These are phyloP conservation scores for Allomyces macrogynus DNA, from an alignment of 192 early-diverging fungal genomes.

Conservation along the genomic window DNA sequence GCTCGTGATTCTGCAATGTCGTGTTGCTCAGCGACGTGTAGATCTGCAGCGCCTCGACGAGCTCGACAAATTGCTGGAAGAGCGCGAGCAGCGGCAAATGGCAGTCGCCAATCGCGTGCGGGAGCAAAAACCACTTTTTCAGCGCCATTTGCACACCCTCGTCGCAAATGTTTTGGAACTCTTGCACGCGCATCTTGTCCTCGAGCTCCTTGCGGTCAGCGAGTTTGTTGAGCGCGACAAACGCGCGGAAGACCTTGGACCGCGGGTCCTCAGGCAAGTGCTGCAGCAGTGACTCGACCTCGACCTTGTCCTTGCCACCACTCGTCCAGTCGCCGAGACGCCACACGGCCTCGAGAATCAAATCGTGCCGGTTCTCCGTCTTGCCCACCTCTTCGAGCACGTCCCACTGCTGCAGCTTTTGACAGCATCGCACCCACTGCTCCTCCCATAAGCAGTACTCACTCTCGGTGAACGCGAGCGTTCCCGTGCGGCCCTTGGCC, in stretches of 20 bases:
- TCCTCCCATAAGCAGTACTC: conserved; percentile 97
- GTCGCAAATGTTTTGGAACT: conserved; percentile 62
- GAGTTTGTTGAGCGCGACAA: conserved; percentile 49
- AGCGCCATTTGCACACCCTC: conserved; percentile 68
- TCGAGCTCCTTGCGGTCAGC: conserved; percentile 23
- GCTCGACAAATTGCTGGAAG: conserved; percentile 94
- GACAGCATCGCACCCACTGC: conserved; percentile 77
- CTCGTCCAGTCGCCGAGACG: conserved; percentile 79
- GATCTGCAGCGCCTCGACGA: conserved; percentile 78
- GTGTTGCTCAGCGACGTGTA: conserved; percentile 60
- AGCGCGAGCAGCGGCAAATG: conserved; percentile 72
- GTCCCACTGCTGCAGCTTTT: conserved; percentile 95
- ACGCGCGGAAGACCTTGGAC: conserved; percentile 71
- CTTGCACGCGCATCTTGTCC: conserved; percentile 27
- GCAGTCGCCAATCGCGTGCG: conserved; percentile 58
- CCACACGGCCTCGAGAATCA: conserved; percentile 85
- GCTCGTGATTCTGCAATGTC: conserved; percentile 62
- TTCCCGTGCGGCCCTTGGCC: conserved; percentile 65
- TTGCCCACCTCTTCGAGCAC: conserved; percentile 78
- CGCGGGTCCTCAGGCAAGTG: conserved; percentile 49
- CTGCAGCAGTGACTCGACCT: conserved; percentile 42
- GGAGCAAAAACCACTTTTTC: conserved; percentile 77
- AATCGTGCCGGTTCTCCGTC: conserved; percentile 65
- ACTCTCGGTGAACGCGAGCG: conserved; percentile 72
- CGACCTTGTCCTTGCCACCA: conserved; percentile 34